Percentiles rank a stretch among this genome's conserved stretches.
Conservation (phyloP, 2,329 filamentous ascomycete genomes). For the Cercospora brassicicola region DNA sequence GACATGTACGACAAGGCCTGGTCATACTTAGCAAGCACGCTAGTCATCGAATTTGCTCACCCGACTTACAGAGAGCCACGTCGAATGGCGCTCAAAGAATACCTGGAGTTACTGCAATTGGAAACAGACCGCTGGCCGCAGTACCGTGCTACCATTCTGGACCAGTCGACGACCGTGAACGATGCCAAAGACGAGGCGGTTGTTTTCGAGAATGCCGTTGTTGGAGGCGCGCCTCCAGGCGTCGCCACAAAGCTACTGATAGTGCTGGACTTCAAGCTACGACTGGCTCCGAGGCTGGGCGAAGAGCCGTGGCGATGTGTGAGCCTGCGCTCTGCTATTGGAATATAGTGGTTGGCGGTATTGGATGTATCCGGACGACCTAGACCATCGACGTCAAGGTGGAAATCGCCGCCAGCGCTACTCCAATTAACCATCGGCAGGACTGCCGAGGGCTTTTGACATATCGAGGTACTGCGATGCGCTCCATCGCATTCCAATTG, state of each 20-base stretch:
- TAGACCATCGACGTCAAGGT: not conserved
- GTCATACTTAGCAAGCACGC: not conserved
- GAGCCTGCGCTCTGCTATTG: constrained; percentile 1
- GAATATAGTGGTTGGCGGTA: not conserved
- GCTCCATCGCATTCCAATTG: not conserved
- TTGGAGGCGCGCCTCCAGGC: constrained; percentile 7
- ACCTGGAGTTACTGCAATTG: not conserved
- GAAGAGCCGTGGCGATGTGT: constrained; percentile 6
- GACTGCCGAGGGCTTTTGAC: not conserved
- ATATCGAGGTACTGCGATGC: not conserved
- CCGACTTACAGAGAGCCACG: not conserved
- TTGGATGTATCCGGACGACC: not conserved
- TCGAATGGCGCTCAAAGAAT: not conserved
- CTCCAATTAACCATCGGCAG: not conserved
- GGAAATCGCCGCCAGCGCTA: not conserved
- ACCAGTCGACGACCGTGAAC: constrained; percentile 1
- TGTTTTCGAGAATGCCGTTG: constrained; percentile 13
- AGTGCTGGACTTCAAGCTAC: constrained; percentile 12
- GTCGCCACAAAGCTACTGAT: constrained; percentile 9
- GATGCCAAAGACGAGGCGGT: constrained; percentile 2
- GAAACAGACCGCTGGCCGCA: not conserved
- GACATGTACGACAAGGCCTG: not conserved
- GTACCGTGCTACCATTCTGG: not conserved
- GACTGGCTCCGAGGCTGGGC: constrained; percentile 1
- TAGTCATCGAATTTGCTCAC: constrained; percentile 1